phyloP scores from a whole-genome alignment of 2,329 filamentous ascomycete genomes.

The Byssothecium circinans region DNA sequence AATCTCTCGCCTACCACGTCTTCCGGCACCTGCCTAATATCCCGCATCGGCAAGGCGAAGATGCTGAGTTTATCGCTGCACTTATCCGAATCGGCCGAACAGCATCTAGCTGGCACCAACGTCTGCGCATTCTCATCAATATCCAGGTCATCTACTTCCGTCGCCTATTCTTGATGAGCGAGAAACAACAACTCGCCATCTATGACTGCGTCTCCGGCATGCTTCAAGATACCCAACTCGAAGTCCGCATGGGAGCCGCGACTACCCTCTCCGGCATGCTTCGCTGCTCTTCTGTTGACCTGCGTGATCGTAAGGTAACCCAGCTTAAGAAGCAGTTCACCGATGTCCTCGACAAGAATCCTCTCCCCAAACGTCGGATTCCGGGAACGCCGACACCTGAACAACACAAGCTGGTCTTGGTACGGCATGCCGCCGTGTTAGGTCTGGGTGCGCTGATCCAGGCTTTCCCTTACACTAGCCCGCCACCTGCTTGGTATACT shows the following conservation, averaged over 20 bases:
- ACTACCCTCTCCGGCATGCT: slow-evolving; percentile 97
- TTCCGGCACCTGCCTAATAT: slow-evolving; percentile 97
- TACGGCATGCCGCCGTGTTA: slow-evolving; percentile 85
- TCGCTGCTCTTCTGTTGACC: slow-evolving; percentile 80
- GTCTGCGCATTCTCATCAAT: slow-evolving; percentile 90
- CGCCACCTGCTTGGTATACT: slow-evolving; percentile 91
- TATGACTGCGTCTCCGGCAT: slow-evolving; percentile 95
- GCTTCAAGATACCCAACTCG: slow-evolving; percentile 87
- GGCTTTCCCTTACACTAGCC: slow-evolving; percentile 93
- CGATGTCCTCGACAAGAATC: slow-evolving; percentile 74
- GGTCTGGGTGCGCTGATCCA: slow-evolving; percentile 89
- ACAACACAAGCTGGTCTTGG: slow-evolving; percentile 74
- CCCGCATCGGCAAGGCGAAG: slow-evolving; percentile 83
- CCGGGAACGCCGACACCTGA: slow-evolving; percentile 71
- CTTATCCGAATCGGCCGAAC: slow-evolving; percentile 86
- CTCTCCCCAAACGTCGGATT: slow-evolving; percentile 71
- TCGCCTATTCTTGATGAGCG: slow-evolving; percentile 81
- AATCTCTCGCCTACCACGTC: slow-evolving; percentile 91
- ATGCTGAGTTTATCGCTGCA: slow-evolving; percentile 78
- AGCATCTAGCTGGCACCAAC: slow-evolving; percentile 90
- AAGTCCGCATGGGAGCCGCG: slow-evolving; percentile 90
- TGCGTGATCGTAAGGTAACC: slow-evolving; percentile 77
- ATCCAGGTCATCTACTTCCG: slow-evolving; percentile 99
- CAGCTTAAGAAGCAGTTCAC: slow-evolving; percentile 80
- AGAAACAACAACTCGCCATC: slow-evolving; percentile 73